These are phyloP conservation scores for Saccharomycopsis phalli DNA, from an alignment of 1,139 yeast species.

Conservation along the genomic window DNA sequence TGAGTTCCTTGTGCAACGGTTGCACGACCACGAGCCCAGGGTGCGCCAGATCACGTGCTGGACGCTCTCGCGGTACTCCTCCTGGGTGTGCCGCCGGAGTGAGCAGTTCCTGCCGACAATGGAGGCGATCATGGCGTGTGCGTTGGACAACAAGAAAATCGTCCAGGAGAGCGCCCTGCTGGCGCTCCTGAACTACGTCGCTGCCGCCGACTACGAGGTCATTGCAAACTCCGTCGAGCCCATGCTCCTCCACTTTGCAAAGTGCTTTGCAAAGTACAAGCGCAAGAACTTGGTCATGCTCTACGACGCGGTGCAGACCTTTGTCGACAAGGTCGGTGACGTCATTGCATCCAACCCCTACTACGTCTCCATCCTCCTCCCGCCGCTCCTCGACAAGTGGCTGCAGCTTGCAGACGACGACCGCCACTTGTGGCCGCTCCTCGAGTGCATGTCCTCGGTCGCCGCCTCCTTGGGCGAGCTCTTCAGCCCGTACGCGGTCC, in stretches of 20 bases:
- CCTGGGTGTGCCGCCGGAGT: slow-evolving; percentile 72
- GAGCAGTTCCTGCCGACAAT: slow-evolving; percentile 67
- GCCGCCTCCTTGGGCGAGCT: slow-evolving; percentile 79
- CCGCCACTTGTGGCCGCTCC: slow-evolving; percentile 78
- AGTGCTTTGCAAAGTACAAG: slow-evolving; percentile 71
- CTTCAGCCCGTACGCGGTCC: slow-evolving; percentile 84
- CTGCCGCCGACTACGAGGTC: slow-evolving; percentile 54
- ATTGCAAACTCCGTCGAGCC: slow-evolving; percentile 54
- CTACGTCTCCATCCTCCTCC: slow-evolving; percentile 58
- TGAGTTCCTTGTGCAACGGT: slow-evolving; percentile 75
- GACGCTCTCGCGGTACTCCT: slow-evolving; percentile 80
- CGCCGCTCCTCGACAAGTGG: slow-evolving; percentile 81
- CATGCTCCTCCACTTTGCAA: slow-evolving; percentile 58
- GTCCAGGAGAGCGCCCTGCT: slow-evolving; percentile 94
- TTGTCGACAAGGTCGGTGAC: slow-evolving; percentile 71
- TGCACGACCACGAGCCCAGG: slow-evolving; percentile 69
- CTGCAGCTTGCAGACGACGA: slow-evolving; percentile 63
- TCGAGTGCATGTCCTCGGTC: slow-evolving; percentile 87
- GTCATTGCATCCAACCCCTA: slow-evolving; percentile 43
- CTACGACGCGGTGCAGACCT: slow-evolving; percentile 89
- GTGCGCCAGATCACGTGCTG: slow-evolving; percentile 93
- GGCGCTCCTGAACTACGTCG: slow-evolving; percentile 76
- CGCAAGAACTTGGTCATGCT: slow-evolving; percentile 71
- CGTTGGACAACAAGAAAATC: slow-evolving; percentile 75
- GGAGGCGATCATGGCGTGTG: slow-evolving; percentile 63